phyloP scores from a whole-genome alignment of 2,329 filamentous ascomycete species.

The Juglanconis sp. region DNA sequence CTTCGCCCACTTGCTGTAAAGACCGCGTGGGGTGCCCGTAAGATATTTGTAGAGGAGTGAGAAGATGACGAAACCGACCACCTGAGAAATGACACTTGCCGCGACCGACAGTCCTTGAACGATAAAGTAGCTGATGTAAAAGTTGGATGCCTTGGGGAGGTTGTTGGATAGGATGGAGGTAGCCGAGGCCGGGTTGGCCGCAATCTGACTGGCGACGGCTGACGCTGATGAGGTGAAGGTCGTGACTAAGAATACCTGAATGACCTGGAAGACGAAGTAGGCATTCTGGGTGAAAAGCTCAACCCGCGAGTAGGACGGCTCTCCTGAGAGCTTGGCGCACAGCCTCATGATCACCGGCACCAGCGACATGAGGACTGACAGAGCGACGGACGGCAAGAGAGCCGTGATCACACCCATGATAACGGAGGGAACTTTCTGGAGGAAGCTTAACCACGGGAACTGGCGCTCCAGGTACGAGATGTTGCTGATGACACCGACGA shows the following conservation, averaged over 20 bases:
- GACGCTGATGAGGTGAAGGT: slow-evolving; percentile 80
- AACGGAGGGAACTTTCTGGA: slow-evolving; percentile 64
- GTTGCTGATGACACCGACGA: slow-evolving; percentile 85
- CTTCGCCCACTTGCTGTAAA: slow-evolving; percentile 74
- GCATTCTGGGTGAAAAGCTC: slow-evolving; percentile 88
- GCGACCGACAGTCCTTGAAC: slow-evolving; percentile 84
- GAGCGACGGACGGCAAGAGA: slow-evolving; percentile 73
- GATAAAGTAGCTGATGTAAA: slow-evolving; percentile 93
- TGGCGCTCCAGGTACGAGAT: slow-evolving; percentile 66
- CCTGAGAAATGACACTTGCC: slow-evolving; percentile 69
- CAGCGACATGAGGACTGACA: slow-evolving; percentile 82
- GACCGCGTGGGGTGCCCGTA: slow-evolving; percentile 73
- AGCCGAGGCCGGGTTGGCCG: slow-evolving; percentile 57
- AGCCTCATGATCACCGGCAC: slow-evolving; percentile 80
- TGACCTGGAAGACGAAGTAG: slow-evolving; percentile 86
- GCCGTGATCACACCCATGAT: slow-evolving; percentile 82
- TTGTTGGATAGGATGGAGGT: slow-evolving; percentile 67
- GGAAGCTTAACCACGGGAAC: slow-evolving; percentile 46
- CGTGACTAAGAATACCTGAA: slow-evolving; percentile 88
- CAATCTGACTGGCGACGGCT: slow-evolving; percentile 61
- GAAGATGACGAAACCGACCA: slow-evolving; percentile 68
- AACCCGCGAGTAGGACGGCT: slow-evolving; percentile 73
- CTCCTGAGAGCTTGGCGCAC: slow-evolving; percentile 76
- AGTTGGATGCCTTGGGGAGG: slow-evolving; percentile 82
- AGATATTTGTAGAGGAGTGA: slow-evolving; percentile 71